Conservation (phyloP, 495 filamentous ascomycete species). For the Lasiosphaeriaceae sp. region DNA sequence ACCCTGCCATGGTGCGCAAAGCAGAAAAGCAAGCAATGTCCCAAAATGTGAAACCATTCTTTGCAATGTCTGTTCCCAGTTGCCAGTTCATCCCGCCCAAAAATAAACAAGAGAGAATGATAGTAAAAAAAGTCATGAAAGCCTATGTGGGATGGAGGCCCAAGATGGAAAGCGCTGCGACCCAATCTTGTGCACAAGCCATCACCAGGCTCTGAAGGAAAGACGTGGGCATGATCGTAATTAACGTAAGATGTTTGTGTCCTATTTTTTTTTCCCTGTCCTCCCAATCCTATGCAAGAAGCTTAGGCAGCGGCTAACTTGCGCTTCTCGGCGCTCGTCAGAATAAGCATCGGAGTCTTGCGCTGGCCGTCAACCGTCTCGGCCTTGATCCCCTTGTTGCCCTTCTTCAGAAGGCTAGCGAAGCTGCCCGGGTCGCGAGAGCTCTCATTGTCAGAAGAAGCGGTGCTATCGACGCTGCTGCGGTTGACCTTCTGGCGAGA, state of each 20-base stretch:
- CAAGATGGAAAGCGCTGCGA: constrained; percentile 18
- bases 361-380: constrained; percentile 57
- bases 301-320: constrained; percentile 42
- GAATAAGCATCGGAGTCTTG: constrained; percentile 80
- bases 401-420: constrained; percentile 56
- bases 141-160: constrained; percentile 6
- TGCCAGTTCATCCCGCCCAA: constrained; percentile 17
- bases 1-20: background rate
- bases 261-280: constrained; percentile 7
- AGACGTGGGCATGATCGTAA: constrained; percentile 34
- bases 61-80: constrained; percentile 4
- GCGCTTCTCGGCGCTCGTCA: constrained; percentile 87
- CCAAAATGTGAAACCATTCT: background rate
- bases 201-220: constrained; percentile 16
- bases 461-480: constrained; percentile 59
- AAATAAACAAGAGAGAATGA: constrained; percentile 16
- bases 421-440: constrained; percentile 41
- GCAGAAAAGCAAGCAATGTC: background rate
- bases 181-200: constrained; percentile 4
- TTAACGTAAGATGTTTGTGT: constrained; percentile 28
- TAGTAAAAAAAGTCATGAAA: constrained; percentile 12
- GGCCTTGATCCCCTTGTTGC: constrained; percentile 39
- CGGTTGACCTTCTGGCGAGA: constrained; percentile 57
- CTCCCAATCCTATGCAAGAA: background rate
- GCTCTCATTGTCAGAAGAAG: constrained; percentile 44